Conservation (phyloP, 148 eudicot species). For the Rhododendron henanense region DNA sequence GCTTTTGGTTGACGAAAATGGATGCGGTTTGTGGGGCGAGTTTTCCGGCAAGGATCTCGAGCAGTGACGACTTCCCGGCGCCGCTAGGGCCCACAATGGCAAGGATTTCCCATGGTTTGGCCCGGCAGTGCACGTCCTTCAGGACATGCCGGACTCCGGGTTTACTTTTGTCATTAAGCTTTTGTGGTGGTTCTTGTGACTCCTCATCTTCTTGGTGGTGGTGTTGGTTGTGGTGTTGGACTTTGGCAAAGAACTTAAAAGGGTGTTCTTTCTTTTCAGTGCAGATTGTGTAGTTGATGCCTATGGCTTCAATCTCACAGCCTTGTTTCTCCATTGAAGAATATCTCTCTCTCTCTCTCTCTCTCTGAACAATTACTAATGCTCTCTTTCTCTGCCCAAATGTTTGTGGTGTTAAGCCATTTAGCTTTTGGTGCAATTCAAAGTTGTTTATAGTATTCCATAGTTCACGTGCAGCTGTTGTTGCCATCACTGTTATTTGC, state of each 20-base stretch:
- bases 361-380: background rate
- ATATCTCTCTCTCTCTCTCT: constrained; percentile 1
- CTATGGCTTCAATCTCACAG: constrained; percentile 89
- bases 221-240: background rate
- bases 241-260: constrained; percentile 23
- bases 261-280: constrained; percentile 30
- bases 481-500: constrained; percentile 10
- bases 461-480: constrained; percentile 19
- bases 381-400: background rate
- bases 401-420: constrained; percentile 1
- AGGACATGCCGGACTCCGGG: constrained; percentile 47
- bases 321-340: constrained; percentile 75
- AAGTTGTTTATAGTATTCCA: background rate
- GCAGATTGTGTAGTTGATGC: constrained; percentile 70
- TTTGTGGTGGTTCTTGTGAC: background rate
- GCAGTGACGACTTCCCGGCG: constrained; percentile 90
- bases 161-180: no score
- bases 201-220: background rate
- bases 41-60: constrained; percentile 86
- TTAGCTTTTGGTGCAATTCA: background rate
- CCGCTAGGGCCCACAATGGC: constrained; percentile 98
- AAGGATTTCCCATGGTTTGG: constrained; percentile 90
- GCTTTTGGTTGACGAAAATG: constrained; percentile 54
- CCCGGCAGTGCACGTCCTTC: constrained; percentile 53
- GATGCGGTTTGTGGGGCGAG: constrained; percentile 53